Evolutionary conservation across 441 rosid species (phyloP), one percentile per base, ranked within the genome.

Genomic region (Capsella rubella): DNA sequence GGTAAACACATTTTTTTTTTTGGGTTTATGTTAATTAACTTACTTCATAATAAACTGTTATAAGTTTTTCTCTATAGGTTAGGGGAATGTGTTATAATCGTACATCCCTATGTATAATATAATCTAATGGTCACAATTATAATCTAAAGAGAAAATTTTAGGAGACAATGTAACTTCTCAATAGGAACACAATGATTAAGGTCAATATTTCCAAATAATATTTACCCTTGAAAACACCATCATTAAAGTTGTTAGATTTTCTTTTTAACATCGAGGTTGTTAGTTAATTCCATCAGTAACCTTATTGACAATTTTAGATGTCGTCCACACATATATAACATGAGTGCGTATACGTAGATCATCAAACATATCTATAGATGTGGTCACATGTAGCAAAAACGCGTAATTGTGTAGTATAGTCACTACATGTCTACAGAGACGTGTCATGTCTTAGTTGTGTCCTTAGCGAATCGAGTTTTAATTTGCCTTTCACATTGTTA

Each of bases 151-250:
- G 8, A 50, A 16, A 9, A 40, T 13, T 13, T 52, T 35, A 34
- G 46, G 67, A 76, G 67, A 71, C 64, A 32, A 47, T 7, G 11
- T 4, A 67, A 39, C 7, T 66, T 10, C 25, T 21, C 15, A 63
- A 63, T 64, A 68, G 67, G 73, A 77, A 60, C 77, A 72, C 69
- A 78, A 72, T 78, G 74, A 78, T 78, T 73, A 67, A 73, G 67
- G 81, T 78, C 69, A 78, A 73, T 52, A 72, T 47, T 49, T 61
- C 54, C 54, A 31, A 54, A 78, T 67, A 67, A 61, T 5, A 67
- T 65, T 65, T 55, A 73, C 77, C 78, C 74, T 73, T 53, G 71
- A 61, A 67, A 67, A 73, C 78, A 54, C 59, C 59, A 78, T 78
- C 62, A 78, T 78, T 73, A 73, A 45, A 73, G 74, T 64, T 21